These are phyloP conservation scores for Trametes elegans DNA, from an alignment of 768 basidiomycete genomes.

Conservation along the genomic window DNA sequence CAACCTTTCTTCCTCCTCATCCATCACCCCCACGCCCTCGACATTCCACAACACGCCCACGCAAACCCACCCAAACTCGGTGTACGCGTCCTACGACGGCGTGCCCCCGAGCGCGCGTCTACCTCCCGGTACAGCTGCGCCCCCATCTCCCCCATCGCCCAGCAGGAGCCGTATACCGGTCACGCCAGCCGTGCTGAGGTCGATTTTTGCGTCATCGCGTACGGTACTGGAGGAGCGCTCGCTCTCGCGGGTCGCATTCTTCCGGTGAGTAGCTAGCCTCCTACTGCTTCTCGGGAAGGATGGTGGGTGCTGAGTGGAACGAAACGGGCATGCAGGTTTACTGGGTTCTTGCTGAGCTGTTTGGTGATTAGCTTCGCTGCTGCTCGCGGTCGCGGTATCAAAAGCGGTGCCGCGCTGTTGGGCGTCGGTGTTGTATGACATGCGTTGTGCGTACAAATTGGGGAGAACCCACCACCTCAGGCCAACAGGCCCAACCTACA, in stretches of 20 bases:
- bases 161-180: conserved; percentile 68
- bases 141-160: conserved; percentile 29
- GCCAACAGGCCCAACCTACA: no score
- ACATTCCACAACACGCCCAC: conserved; percentile 21
- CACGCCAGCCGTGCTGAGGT: conserved; percentile 76
- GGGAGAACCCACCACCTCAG: no score
- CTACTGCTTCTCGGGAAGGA: background rate
- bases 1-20: conserved; percentile 25
- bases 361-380: conserved; percentile 76
- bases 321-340: conserved; percentile 50
- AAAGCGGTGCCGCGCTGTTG: conserved; percentile 60
- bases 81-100: conserved; percentile 4
- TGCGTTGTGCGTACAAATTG: background rate
- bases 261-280: conserved; percentile 48
- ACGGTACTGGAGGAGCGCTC: conserved; percentile 80
- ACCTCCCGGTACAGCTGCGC: conserved; percentile 1
- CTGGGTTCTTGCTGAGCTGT: conserved; percentile 81
- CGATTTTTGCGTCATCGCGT: conserved; percentile 85
- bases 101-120: background rate
- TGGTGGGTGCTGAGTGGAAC: background rate
- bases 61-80: conserved; percentile 15
- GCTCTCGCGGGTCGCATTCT: conserved; percentile 83
- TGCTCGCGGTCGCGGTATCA: conserved; percentile 67
- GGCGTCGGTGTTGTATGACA: conserved; percentile 48
- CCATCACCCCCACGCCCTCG: conserved; percentile 25